These are phyloP conservation scores for Anisodus acutangulus DNA, from an alignment of 257 asterid genomes.

Conservation along the genomic window DNA sequence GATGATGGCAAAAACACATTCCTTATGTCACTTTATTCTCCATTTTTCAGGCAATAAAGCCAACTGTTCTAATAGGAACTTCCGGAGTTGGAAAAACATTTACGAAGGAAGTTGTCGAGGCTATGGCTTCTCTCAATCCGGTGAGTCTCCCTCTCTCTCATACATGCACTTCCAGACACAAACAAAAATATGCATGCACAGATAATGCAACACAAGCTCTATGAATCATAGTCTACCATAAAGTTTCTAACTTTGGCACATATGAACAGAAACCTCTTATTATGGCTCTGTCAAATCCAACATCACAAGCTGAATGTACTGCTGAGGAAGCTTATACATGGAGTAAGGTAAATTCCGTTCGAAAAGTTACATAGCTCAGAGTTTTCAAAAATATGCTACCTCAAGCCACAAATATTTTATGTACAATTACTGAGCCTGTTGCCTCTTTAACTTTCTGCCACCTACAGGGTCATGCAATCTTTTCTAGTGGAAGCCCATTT, in stretches of 20 bases:
- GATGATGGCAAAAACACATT: background rate
- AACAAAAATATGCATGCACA: background rate
- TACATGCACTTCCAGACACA: background rate
- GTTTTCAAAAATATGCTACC: background rate
- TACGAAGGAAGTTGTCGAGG: slow-evolving; percentile 76
- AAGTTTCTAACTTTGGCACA: slow-evolving; percentile 29
- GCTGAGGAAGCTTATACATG: slow-evolving; percentile 94
- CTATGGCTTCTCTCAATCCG: slow-evolving; percentile 88
- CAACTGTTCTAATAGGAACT: slow-evolving; percentile 86
- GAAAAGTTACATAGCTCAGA: background rate
- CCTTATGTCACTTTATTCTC: slow-evolving; percentile 17
- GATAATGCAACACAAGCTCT: background rate
- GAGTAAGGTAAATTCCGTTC: slow-evolving; percentile 60
- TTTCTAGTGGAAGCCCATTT: slow-evolving; percentile 95
- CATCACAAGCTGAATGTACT: slow-evolving; percentile 91
- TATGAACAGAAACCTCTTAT: slow-evolving; percentile 75
- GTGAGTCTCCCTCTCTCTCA: slow-evolving; percentile 39
- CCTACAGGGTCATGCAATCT: slow-evolving; percentile 79
- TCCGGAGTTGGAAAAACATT: slow-evolving; percentile 88
- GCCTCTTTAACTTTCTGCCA: background rate
- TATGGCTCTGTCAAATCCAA: slow-evolving; percentile 88
- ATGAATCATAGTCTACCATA: slow-evolving; percentile 5
- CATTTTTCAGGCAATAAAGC: slow-evolving; percentile 67
- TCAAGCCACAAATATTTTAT: slow-evolving; percentile 13
- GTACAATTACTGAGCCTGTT: background rate